Conservation (phyloP, 305 asterid genomes). For the Fraxinus velutina region DNA sequence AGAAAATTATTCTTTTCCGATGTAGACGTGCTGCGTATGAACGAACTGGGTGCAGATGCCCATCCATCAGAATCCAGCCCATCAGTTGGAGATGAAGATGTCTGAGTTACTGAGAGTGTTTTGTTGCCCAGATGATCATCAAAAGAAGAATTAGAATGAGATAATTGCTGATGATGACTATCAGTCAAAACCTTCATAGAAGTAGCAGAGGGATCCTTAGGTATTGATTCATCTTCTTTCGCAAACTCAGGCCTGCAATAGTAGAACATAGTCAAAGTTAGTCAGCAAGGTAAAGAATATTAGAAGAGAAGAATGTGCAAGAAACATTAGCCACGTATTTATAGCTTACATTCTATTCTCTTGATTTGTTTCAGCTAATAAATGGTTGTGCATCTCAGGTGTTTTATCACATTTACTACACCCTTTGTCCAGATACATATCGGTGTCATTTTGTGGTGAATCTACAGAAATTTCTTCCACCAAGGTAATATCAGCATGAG, state of each 20-base stretch:
- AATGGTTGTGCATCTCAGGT: slow-evolving; percentile 26
- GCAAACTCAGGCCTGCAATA: slow-evolving; percentile 42
- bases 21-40: slow-evolving; percentile 44
- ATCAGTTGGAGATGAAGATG: slow-evolving; percentile 57
- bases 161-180: slow-evolving; percentile 21
- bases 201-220: slow-evolving; percentile 36
- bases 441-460: slow-evolving; percentile 31
- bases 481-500: slow-evolving; percentile 31
- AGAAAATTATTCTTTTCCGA: slow-evolving; percentile 39
- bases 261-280: background rate
- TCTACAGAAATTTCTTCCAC: slow-evolving; percentile 31
- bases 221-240: slow-evolving; percentile 33
- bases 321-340: background rate
- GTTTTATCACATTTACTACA: slow-evolving; percentile 38
- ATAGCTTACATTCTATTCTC: slow-evolving; percentile 41
- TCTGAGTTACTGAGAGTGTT: slow-evolving; percentile 47
- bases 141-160: slow-evolving; percentile 43
- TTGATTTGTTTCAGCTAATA: slow-evolving; percentile 34
- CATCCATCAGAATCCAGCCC: slow-evolving; percentile 45
- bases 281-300: slow-evolving; percentile 13
- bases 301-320: slow-evolving; percentile 6
- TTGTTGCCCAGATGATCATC: slow-evolving; percentile 44
- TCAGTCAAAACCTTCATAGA: slow-evolving; percentile 36
- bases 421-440: slow-evolving; percentile 23
- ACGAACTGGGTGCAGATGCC: slow-evolving; percentile 49